phyloP scores from a whole-genome alignment of 176 grass and related monocot genomes.

The Oryza australiensis region DNA sequence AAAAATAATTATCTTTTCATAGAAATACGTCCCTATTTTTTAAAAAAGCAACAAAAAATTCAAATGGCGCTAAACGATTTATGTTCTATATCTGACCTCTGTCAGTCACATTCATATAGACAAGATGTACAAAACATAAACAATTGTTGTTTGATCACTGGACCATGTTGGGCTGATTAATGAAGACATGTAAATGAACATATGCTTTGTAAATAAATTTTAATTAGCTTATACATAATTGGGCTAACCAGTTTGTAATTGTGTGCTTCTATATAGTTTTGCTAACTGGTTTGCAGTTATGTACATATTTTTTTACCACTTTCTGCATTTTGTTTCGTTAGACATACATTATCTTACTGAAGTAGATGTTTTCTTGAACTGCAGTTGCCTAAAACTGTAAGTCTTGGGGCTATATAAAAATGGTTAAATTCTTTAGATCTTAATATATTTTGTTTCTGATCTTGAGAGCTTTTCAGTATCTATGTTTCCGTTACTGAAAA shows the following conservation, averaged over 20 bases:
- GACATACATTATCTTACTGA: neutral
- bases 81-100: neutral
- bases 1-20: neutral
- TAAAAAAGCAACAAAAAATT: neutral
- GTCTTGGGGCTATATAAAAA: neutral
- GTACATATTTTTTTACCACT: neutral
- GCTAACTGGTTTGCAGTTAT: neutral
- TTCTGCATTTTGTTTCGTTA: neutral
- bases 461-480: neutral
- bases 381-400: constrained; percentile 8
- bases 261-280: neutral
- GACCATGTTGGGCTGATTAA: neutral
- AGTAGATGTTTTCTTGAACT: neutral
- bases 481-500: neutral
- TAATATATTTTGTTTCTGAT: neutral
- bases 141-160: neutral
- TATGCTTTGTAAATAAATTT: neutral
- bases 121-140: neutral
- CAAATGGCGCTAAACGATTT: neutral
- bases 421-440: no score
- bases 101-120: constrained; percentile 4
- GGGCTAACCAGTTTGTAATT: neutral
- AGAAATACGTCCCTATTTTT: neutral
- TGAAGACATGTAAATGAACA: neutral
- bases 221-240: neutral